Base-by-base conservation (phyloP, 2,329 filamentous ascomycete species). In the Aschersonia sp. region DNA sequence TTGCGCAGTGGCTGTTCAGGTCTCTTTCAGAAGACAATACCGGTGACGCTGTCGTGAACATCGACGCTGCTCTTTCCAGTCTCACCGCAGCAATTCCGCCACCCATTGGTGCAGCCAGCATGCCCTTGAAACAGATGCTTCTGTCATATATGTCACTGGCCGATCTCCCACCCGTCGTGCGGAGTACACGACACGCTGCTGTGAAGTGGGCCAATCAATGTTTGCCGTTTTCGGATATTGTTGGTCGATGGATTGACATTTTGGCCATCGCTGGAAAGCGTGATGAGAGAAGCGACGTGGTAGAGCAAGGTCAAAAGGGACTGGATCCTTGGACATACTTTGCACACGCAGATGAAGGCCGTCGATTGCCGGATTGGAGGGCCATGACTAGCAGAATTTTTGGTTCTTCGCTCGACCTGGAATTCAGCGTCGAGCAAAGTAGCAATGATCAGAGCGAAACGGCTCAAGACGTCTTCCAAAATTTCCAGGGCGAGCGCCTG, bases 121-220 rank as follows among this genome's bases (percentile, higher is more conserved):
- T 52, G 2, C 45, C 49, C 7, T 64, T 79, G 30, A 70, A 69
- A 47, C 56, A 58, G 3, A 72, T 92, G 47, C 71, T 94, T 6
- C 67, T 89, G 6, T 72, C 74, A 31, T 84, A 88, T 54, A 85
- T 88, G 74, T 69, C 67, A 44, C 66, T 76, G 1, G 56, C 68
- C 0, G 71, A 76, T 12, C 66, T 67, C 5, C 56, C 61, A 2
- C 67, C 69, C n/a, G 69, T 76, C 12, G 69, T 81, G n/a, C 75
- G 84, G 54, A 89, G 84, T 56, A 84, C 85, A 35, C 80, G 86
- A 5, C 92, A 89, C 64, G 83, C 87, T 28, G 83, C 83, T 30
- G 82, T 92, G 5, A 85, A 92, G 50, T 96, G 91, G 72, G 87
- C 88, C 9, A 97, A 97, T 59, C 77, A 86, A 46, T 94, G 88